A percentile compares a stretch with the other conserved stretches of the same genome.
These are phyloP conservation scores for Citrus medica DNA, from an alignment of 345 rosid genomes.

Conservation along the genomic window DNA sequence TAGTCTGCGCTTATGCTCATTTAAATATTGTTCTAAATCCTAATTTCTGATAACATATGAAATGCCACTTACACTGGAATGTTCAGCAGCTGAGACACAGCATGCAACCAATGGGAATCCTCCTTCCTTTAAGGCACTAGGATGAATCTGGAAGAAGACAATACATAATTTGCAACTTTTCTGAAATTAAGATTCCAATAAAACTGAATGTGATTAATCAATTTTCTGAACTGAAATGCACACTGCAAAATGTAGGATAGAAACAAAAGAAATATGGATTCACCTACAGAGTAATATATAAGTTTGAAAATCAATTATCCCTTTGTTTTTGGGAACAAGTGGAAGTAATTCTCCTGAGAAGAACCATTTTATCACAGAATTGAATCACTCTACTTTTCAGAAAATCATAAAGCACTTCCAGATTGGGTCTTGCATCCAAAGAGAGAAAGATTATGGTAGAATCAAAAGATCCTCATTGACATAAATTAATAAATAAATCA, in stretches of 20 bases:
- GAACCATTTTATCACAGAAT: background rate
- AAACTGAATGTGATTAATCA: background rate
- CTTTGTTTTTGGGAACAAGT: no score
- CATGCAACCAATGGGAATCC: slow-evolving; percentile 81
- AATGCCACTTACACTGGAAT: slow-evolving; percentile 63
- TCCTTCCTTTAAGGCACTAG: slow-evolving; percentile 80
- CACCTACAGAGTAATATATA: background rate
- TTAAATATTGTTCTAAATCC: background rate
- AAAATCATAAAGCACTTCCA: background rate
- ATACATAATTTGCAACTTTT: background rate
- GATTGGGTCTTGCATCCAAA: background rate
- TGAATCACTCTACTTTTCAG: background rate
- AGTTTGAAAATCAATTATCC: background rate
- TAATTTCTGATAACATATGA: background rate
- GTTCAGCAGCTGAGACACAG: slow-evolving; percentile 83
- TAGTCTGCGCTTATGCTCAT: background rate
- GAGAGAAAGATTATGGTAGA: background rate
- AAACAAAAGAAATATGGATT: background rate
- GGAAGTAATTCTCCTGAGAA: background rate
- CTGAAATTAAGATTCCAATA: background rate
- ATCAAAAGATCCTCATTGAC: no score
- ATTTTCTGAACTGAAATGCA: background rate
- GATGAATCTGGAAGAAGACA: slow-evolving; percentile 65
- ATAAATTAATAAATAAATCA: no score
- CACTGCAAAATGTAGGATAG: background rate